Evolutionary conservation across 345 rosid genomes (phyloP).

Genomic region (Murraya paniculata): DNA sequence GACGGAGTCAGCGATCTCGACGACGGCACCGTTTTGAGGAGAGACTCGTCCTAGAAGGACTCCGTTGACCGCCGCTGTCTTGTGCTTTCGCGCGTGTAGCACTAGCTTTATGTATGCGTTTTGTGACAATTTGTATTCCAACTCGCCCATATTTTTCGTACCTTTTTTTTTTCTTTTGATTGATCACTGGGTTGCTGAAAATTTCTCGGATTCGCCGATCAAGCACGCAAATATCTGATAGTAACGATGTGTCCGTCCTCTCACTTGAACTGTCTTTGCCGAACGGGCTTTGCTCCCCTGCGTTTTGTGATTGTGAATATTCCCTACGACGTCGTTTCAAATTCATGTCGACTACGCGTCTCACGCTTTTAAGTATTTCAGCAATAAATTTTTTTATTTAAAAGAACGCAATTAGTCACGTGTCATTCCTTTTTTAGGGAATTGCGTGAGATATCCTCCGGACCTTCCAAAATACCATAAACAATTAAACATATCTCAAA

Average conservation of each 20-base stretch:
- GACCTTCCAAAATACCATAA: no score
- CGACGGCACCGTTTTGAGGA: conserved; percentile 40
- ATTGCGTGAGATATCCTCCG: no score
- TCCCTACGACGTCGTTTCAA: neutral
- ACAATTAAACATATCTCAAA: no score
- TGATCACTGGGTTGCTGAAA: neutral
- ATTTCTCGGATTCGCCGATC: neutral
- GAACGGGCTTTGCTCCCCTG: neutral
- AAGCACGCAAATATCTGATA: neutral
- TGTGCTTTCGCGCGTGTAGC: conserved; percentile 79
- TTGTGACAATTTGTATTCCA: conserved; percentile 74
- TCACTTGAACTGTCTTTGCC: neutral
- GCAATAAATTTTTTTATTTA: no score
- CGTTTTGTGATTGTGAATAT: neutral
- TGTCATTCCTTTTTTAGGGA: no score
- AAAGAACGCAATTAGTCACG: no score
- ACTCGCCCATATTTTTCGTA: conserved; percentile 43
- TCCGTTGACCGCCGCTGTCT: conserved; percentile 83
- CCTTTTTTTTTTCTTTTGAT: neutral
- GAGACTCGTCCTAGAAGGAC: conserved; percentile 64
- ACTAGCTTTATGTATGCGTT: conserved; percentile 84
- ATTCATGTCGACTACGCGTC: no score
- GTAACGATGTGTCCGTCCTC: neutral
- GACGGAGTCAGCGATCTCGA: conserved; percentile 81
- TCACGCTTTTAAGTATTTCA: no score